Evolutionary conservation across 768 basidiomycete species (phyloP).

Genomic region (Mycena crocata): DNA sequence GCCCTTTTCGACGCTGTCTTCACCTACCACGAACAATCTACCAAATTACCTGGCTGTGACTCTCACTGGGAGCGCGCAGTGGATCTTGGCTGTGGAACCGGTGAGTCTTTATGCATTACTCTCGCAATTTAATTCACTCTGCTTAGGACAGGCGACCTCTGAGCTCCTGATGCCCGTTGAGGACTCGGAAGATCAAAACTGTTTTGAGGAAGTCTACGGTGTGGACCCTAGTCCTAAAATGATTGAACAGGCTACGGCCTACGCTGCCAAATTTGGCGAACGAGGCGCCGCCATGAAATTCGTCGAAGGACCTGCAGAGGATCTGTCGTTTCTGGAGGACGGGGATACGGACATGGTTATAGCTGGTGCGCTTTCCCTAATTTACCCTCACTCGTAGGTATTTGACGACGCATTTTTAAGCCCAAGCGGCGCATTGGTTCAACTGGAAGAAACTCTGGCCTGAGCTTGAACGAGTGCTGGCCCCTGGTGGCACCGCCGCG

Average conservation of each 20-base stretch:
- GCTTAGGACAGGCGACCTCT: slow-evolving; percentile 25
- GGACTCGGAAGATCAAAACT: slow-evolving; percentile 48
- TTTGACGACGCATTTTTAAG: slow-evolving; percentile 49
- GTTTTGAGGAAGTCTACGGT: slow-evolving; percentile 72
- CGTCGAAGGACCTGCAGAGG: slow-evolving; percentile 61
- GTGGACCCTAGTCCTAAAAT: slow-evolving; percentile 83
- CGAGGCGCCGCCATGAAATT: slow-evolving; percentile 40
- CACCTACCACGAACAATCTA: slow-evolving; percentile 59
- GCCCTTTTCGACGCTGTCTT: slow-evolving; percentile 73
- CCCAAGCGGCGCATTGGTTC: slow-evolving; percentile 88
- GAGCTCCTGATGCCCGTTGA: slow-evolving; percentile 13
- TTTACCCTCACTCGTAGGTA: neutral
- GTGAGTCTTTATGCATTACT: too few relatives aligned
- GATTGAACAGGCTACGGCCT: slow-evolving; percentile 64
- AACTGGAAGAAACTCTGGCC: slow-evolving; percentile 79
- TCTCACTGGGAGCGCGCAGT: slow-evolving; percentile 68
- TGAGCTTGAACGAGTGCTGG: slow-evolving; percentile 70
- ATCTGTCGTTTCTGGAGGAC: slow-evolving; percentile 60
- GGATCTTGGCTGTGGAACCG: slow-evolving; percentile 90
- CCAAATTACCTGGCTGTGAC: slow-evolving; percentile 6
- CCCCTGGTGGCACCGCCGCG: slow-evolving; percentile 72
- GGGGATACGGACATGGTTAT: slow-evolving; percentile 74
- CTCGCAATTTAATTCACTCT: neutral
- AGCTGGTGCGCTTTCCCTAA: slow-evolving; percentile 61
- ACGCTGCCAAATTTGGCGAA: slow-evolving; percentile 22